Evolutionary conservation across 139 green algal species (phyloP).

Genomic region (Picochlorum costavermella): DNA sequence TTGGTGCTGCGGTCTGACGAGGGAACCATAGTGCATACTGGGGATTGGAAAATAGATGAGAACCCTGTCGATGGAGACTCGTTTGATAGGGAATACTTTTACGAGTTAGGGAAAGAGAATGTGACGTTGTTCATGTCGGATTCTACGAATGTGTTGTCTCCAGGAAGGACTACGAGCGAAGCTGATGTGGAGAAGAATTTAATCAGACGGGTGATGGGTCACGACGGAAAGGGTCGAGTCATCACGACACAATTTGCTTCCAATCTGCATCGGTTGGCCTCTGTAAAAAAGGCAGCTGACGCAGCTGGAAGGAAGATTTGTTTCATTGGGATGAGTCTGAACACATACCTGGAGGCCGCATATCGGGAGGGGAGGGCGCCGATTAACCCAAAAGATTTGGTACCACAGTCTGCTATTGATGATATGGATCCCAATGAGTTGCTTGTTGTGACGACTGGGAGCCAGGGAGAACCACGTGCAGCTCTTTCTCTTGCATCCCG

Average conservation of each 20-base stretch:
- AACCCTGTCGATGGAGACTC: constrained; percentile 78
- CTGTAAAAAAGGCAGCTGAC: constrained; percentile 90
- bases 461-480: constrained; percentile 77
- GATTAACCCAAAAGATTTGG: constrained; percentile 67
- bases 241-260: constrained; percentile 93
- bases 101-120: constrained; percentile 65
- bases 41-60: constrained; percentile 99
- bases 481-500: constrained; percentile 75
- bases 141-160: constrained; percentile 93
- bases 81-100: constrained; percentile 86
- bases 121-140: constrained; percentile 92
- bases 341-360: constrained; percentile 91
- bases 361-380: constrained; percentile 54
- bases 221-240: constrained; percentile 77
- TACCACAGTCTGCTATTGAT: constrained; percentile 59
- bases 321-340: constrained; percentile 89
- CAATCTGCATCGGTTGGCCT: constrained; percentile 81
- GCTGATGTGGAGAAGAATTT: constrained; percentile 60
- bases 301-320: constrained; percentile 70
- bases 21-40: constrained; percentile 90
- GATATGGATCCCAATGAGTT: constrained; percentile 77
- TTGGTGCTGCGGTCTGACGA: constrained; percentile 80
- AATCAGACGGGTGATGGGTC: constrained; percentile 52
- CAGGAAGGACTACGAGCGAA: constrained; percentile 81
- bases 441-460: constrained; percentile 71